These are phyloP conservation scores for Cordyceps javanica DNA, from an alignment of 2,329 filamentous ascomycete genomes.

Conservation along the genomic window DNA sequence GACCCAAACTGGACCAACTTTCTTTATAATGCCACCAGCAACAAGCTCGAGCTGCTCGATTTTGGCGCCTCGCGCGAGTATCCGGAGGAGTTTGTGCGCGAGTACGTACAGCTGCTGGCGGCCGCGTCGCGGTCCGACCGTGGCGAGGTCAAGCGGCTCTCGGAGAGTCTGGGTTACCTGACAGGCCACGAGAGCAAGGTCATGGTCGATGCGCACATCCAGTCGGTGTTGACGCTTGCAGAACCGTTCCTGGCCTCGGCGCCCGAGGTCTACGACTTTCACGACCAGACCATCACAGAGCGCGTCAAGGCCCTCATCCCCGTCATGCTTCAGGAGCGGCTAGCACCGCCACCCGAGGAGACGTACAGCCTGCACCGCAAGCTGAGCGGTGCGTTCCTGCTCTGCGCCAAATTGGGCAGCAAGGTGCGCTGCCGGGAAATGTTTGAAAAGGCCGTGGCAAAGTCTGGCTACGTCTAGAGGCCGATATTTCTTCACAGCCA, in stretches of 20 bases:
- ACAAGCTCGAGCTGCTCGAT: slow-evolving; percentile 83
- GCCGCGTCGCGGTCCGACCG: slow-evolving; percentile 71
- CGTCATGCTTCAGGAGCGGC: slow-evolving; percentile 81
- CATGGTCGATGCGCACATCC: slow-evolving; percentile 89
- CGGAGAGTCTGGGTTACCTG: slow-evolving; percentile 77
- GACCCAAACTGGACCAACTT: slow-evolving; percentile 99
- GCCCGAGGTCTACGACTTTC: slow-evolving; percentile 84
- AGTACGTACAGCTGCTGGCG: slow-evolving; percentile 73
- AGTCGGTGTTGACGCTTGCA: slow-evolving; percentile 80
- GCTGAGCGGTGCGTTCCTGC: slow-evolving; percentile 85
- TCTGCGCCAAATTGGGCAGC: slow-evolving; percentile 83
- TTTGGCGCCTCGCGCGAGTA: slow-evolving; percentile 91
- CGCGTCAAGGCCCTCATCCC: slow-evolving; percentile 84
- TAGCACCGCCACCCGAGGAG: slow-evolving; percentile 91
- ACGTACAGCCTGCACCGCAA: slow-evolving; percentile 95
- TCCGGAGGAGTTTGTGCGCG: slow-evolving; percentile 69
- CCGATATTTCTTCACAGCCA: too few relatives aligned
- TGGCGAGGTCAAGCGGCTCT: slow-evolving; percentile 57
- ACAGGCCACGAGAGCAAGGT: slow-evolving; percentile 79
- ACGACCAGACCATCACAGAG: slow-evolving; percentile 92
- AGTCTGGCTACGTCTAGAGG: slow-evolving; percentile 25
- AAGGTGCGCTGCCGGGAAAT: slow-evolving; percentile 73
- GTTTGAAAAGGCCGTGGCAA: slow-evolving; percentile 56
- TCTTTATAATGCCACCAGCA: slow-evolving; percentile 68
- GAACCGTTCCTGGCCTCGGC: slow-evolving; percentile 79